Evolutionary conservation across 495 filamentous ascomycete species (phyloP).

Genomic region (Hypoxylon intermedium): DNA sequence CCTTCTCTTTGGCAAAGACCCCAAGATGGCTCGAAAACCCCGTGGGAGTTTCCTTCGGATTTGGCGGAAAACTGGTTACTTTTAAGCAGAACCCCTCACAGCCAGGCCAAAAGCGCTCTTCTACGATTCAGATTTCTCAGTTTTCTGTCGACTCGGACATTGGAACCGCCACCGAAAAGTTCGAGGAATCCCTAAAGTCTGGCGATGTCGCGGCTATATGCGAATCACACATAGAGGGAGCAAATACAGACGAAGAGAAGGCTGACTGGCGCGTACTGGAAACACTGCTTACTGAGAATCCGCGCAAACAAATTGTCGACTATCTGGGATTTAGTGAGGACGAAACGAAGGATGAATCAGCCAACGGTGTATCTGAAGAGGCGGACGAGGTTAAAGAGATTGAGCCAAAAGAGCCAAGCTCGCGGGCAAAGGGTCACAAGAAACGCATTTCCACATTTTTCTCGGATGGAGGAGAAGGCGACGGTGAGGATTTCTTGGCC

Average conservation of each 20-base stretch:
- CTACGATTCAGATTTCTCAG: slow-evolving; percentile 80
- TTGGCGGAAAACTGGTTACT: slow-evolving; percentile 89
- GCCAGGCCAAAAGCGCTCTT: slow-evolving; percentile 67
- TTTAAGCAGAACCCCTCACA: slow-evolving; percentile 66
- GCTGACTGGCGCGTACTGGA: slow-evolving; percentile 94
- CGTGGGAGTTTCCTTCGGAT: slow-evolving; percentile 89
- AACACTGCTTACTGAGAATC: slow-evolving; percentile 81
- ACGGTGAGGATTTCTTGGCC: slow-evolving; percentile 87
- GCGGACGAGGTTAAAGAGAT: slow-evolving; percentile 46
- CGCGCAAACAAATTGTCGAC: slow-evolving; percentile 78
- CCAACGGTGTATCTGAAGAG: slow-evolving; percentile 55
- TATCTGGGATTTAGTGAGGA: slow-evolving; percentile 83
- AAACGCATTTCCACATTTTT: slow-evolving; percentile 83
- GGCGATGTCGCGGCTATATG: slow-evolving; percentile 82
- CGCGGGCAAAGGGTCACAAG: slow-evolving; percentile 50
- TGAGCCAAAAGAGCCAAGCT: slow-evolving; percentile 52
- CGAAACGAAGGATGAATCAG: slow-evolving; percentile 59
- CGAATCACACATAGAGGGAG: slow-evolving; percentile 73
- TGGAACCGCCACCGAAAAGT: slow-evolving; percentile 81
- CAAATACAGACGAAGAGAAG: slow-evolving; percentile 87
- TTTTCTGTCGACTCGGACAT: slow-evolving; percentile 90
- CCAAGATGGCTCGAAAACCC: slow-evolving; percentile 92
- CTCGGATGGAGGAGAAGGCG: slow-evolving; percentile 71
- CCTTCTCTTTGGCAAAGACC: slow-evolving; percentile 83
- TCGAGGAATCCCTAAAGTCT: slow-evolving; percentile 80